phyloP scores from a whole-genome alignment of 352 stramenopile genomes.

The Pythium scleroteichum region DNA sequence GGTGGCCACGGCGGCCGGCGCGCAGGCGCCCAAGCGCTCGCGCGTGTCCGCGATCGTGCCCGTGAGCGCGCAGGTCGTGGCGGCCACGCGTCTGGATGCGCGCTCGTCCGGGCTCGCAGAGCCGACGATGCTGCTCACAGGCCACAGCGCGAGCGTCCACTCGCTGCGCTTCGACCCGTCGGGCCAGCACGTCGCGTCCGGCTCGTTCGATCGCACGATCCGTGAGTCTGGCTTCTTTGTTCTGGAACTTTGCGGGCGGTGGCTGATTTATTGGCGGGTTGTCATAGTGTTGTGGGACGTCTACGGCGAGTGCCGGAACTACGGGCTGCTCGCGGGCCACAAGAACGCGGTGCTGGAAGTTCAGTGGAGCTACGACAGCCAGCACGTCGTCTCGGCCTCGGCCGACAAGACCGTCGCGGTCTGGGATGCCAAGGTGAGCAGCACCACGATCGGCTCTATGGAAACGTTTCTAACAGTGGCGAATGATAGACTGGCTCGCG shows the following conservation, averaged over 20 bases:
- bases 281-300: slow-evolving; percentile 89
- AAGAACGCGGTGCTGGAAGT: slow-evolving; percentile 96
- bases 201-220: slow-evolving; percentile 75
- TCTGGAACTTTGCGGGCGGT: neutral
- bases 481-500: slow-evolving; percentile 79
- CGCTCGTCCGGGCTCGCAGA: slow-evolving; percentile 67
- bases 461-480: too few relatives aligned
- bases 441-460: slow-evolving; percentile 22
- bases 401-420: slow-evolving; percentile 92
- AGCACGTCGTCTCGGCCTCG: slow-evolving; percentile 87
- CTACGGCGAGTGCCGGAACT: slow-evolving; percentile 91
- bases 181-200: slow-evolving; percentile 68
- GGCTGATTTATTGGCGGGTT: slow-evolving; percentile 1
- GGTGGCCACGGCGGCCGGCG: neutral
- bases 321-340: slow-evolving; percentile 92
- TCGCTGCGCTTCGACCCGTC: slow-evolving; percentile 81
- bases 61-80: slow-evolving; percentile 62
- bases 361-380: slow-evolving; percentile 90
- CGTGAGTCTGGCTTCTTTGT: too few relatives aligned
- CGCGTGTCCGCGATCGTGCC: slow-evolving; percentile 73
- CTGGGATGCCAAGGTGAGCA: slow-evolving; percentile 67
- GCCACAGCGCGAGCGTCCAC: slow-evolving; percentile 72
- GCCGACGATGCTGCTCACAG: slow-evolving; percentile 80
- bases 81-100: slow-evolving; percentile 47
- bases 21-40: slow-evolving; percentile 61